Evolutionary conservation across 2,329 filamentous ascomycete genomes (phyloP).

Genomic region (Metarhizium guizhouense): DNA sequence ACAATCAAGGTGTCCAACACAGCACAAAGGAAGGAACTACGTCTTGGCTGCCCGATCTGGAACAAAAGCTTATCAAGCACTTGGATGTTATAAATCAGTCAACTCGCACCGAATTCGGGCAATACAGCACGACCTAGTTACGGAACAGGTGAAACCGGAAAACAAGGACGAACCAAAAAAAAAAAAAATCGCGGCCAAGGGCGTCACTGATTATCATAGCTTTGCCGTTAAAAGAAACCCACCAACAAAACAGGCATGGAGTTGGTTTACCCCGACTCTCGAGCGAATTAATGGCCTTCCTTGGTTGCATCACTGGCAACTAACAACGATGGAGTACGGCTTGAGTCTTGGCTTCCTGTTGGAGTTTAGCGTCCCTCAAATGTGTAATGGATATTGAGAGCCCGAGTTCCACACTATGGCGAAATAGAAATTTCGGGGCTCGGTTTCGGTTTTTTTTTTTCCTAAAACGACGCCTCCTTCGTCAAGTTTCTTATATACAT

Average conservation of each 20-base stretch:
- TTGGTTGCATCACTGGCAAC: neutral
- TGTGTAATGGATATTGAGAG: too few species aligned
- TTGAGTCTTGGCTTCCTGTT: constrained; percentile 13
- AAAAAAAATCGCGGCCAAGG: neutral
- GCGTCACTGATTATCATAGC: too few species aligned
- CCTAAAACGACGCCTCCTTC: too few species aligned
- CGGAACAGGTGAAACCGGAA: neutral
- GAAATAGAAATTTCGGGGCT: too few species aligned
- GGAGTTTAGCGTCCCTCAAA: constrained; percentile 7
- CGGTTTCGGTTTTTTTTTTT: too few species aligned
- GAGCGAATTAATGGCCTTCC: too few species aligned
- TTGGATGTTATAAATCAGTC: too few species aligned
- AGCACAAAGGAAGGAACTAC: neutral
- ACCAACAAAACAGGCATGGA: neutral
- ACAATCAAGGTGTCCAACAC: neutral
- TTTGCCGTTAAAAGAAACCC: neutral
- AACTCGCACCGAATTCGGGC: neutral
- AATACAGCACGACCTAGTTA: neutral
- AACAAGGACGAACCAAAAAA: too few species aligned
- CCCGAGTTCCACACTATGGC: neutral
- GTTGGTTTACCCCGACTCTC: too few species aligned
- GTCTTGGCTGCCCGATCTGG: constrained; percentile 6
- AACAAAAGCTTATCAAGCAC: neutral
- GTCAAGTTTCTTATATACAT: too few species aligned
- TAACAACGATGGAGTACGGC: neutral